Evolutionary conservation across 2,329 filamentous ascomycete species (phyloP).

Genomic region (Teratosphaeria zuluensis): DNA sequence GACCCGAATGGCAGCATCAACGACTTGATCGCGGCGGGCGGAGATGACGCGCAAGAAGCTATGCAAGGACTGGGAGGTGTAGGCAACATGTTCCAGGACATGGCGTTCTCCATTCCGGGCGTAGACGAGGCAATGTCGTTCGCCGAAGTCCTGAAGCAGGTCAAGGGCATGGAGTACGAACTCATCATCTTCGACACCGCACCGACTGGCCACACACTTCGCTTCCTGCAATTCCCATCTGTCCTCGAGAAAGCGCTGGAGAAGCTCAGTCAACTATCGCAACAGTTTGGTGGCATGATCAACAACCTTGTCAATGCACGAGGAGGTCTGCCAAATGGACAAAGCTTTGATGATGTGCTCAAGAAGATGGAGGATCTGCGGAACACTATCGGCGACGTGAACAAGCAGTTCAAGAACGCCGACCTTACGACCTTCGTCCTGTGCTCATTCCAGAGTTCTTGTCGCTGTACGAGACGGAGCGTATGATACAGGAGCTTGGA

Average conservation of each 20-base stretch:
- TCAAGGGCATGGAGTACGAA: slow-evolving; percentile 97
- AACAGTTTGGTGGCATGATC: slow-evolving; percentile 90
- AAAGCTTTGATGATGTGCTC: slow-evolving; percentile 84
- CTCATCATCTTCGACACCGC: slow-evolving; percentile 99
- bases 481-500: slow-evolving; percentile 97
- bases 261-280: slow-evolving; percentile 87
- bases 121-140: slow-evolving; percentile 99
- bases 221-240: slow-evolving; percentile 95
- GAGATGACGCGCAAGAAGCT: slow-evolving; percentile 60
- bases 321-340: slow-evolving; percentile 77
- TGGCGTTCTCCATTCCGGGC: slow-evolving; percentile 94
- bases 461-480: slow-evolving; percentile 94
- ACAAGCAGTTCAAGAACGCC: slow-evolving; percentile 95
- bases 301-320: slow-evolving; percentile 79
- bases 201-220: slow-evolving; percentile 92
- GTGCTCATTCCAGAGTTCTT: slow-evolving; percentile 98
- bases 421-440: slow-evolving; percentile 95
- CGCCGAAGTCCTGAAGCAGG: slow-evolving; percentile 96
- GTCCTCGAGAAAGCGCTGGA: slow-evolving; percentile 98
- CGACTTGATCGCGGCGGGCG: slow-evolving; percentile 73
- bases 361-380: slow-evolving; percentile 89
- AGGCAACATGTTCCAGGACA: slow-evolving; percentile 96
- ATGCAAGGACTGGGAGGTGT: slow-evolving; percentile 60
- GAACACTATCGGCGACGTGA: slow-evolving; percentile 89
- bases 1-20: slow-evolving; percentile 97